Conservation (phyloP, 768 basidiomycete genomes). For the Imleria badia region DNA sequence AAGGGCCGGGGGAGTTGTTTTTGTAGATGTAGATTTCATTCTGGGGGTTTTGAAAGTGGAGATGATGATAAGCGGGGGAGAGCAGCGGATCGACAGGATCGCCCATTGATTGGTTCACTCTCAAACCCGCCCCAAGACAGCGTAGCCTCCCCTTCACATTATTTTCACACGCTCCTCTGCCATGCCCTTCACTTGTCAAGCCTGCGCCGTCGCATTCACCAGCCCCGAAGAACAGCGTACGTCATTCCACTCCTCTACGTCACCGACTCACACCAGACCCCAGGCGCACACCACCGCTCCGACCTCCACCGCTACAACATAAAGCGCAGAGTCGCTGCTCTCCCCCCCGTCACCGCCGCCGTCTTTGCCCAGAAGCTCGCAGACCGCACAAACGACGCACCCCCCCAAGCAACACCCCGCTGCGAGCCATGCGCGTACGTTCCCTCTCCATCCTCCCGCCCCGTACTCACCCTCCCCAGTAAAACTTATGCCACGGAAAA, state of each 20-base stretch:
- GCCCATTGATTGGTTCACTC: constrained; percentile 48
- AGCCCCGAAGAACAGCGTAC: constrained; percentile 81
- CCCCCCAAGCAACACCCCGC: constrained; percentile 54
- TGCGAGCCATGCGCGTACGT: constrained; percentile 86
- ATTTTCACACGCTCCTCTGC: constrained; percentile 1
- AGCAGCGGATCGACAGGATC: constrained; percentile 64
- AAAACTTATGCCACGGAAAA: constrained; percentile 90
- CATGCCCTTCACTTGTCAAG: constrained; percentile 68
- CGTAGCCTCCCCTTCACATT: constrained; percentile 1
- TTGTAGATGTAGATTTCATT: constrained; percentile 31
- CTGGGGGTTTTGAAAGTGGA: constrained; percentile 33
- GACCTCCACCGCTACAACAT: constrained; percentile 98
- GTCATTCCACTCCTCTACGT: constrained; percentile 23
- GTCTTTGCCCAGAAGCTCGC: constrained; percentile 88
- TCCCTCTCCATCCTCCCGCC: not conserved
- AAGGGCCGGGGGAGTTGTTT: constrained; percentile 32
- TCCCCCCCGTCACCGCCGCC: constrained; percentile 77
- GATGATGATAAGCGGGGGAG: constrained; percentile 54
- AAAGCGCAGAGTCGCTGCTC: constrained; percentile 89
- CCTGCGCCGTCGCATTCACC: constrained; percentile 85
- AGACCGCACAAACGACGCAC: constrained; percentile 68
- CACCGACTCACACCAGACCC: not conserved
- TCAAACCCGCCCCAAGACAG: constrained; percentile 11
- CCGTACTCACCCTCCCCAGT: constrained; percentile 38
- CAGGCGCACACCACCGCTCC: constrained; percentile 86